Evolutionary conservation across 352 stramenopile genomes (phyloP).

Genomic region (Achlya hypogyna): DNA sequence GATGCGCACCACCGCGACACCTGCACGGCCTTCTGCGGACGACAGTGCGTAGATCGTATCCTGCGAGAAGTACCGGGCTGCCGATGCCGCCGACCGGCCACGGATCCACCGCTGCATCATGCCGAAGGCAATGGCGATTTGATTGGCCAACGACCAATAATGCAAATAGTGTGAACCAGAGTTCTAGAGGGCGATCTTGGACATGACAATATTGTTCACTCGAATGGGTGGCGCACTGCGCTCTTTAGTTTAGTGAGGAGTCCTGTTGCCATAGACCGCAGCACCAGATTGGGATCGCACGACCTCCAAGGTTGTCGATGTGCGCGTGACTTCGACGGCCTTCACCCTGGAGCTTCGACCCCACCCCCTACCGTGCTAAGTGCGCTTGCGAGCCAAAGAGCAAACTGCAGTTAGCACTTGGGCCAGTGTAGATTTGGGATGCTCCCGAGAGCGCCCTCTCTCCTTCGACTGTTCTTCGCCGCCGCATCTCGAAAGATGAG

Average conservation of each 20-base stretch:
- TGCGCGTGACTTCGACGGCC: not conserved
- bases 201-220: too few relatives aligned
- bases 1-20: slow-evolving; percentile 84
- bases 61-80: not conserved
- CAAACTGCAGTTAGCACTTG: too few relatives aligned
- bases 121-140: not conserved
- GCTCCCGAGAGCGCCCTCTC: not conserved
- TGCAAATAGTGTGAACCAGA: not conserved
- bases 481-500: not conserved
- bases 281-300: too few relatives aligned
- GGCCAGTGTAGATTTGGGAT: not conserved
- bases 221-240: too few relatives aligned
- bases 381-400: too few relatives aligned
- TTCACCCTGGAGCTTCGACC: not conserved
- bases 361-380: not conserved
- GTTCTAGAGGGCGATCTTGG: not conserved
- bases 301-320: too few relatives aligned
- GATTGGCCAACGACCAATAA: not conserved
- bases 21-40: slow-evolving; percentile 71
- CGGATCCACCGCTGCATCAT: not conserved
- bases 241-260: too few relatives aligned
- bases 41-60: slow-evolving; percentile 90
- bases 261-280: too few relatives aligned
- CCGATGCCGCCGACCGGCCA: not conserved
- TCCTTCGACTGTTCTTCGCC: not conserved